Evolutionary conservation across 106 monocot species (phyloP).

Genomic region (Apostasia ramifera): DNA sequence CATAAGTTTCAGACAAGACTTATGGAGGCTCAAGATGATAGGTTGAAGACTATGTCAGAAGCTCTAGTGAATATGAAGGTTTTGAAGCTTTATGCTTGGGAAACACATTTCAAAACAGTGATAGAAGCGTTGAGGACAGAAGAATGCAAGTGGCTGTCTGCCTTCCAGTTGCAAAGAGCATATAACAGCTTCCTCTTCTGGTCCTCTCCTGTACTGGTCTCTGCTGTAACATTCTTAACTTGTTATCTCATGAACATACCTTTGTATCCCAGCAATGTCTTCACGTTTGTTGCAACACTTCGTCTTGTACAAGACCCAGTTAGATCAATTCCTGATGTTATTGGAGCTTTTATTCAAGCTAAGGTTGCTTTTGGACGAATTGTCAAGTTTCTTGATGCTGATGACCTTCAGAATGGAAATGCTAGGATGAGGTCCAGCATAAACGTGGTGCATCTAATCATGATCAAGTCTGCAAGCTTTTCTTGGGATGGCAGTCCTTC

Average conservation of each 20-base stretch:
- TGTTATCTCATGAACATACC: slow-evolving; percentile 55
- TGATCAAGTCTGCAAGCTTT: slow-evolving; percentile 41
- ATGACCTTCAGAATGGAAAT: slow-evolving; percentile 39
- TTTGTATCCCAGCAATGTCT: slow-evolving; percentile 68
- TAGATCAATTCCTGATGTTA: slow-evolving; percentile 68
- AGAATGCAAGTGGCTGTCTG: slow-evolving; percentile 74
- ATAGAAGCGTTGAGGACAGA: slow-evolving; percentile 44
- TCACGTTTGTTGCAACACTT: slow-evolving; percentile 85
- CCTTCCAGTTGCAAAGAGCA: slow-evolving; percentile 60
- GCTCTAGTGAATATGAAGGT: slow-evolving; percentile 88
- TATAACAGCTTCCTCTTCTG: slow-evolving; percentile 77
- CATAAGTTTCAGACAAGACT: slow-evolving; percentile 78
- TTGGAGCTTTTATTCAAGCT: slow-evolving; percentile 64
- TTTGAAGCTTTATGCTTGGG: slow-evolving; percentile 98
- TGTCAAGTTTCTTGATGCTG: slow-evolving; percentile 56
- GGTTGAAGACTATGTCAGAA: slow-evolving; percentile 87
- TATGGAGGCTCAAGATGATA: slow-evolving; percentile 79
- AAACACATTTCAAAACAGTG: slow-evolving; percentile 55
- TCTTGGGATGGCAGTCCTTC: slow-evolving; percentile 54
- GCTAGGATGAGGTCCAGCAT: slow-evolving; percentile 14
- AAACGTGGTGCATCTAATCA: slow-evolving; percentile 16
- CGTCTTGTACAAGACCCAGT: slow-evolving; percentile 84
- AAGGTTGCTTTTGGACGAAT: slow-evolving; percentile 60
- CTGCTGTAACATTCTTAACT: slow-evolving; percentile 69
- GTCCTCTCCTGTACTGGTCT: slow-evolving; percentile 80